Evolutionary conservation across 148 eudicot species (phyloP).

Genomic region (Talinum fruticosum): DNA sequence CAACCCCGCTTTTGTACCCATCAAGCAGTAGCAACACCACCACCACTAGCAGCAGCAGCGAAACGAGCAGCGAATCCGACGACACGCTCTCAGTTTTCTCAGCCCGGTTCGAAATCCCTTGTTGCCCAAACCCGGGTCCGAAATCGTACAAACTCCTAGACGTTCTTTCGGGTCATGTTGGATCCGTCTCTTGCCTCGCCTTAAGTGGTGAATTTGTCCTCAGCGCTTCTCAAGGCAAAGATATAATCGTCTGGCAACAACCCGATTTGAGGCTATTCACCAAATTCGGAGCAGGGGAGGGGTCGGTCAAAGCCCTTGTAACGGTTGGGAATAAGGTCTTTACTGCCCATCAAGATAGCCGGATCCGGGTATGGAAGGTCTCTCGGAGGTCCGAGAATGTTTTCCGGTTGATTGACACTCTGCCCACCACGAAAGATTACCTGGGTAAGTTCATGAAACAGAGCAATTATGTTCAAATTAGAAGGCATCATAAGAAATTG

Average conservation of each 20-base stretch:
- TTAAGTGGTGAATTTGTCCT: conserved; percentile 79
- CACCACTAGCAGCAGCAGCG: conserved; percentile 9
- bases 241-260: conserved; percentile 90
- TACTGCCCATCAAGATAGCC: conserved; percentile 88
- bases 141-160: conserved; percentile 50
- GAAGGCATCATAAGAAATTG: conserved; percentile 69
- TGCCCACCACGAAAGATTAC: conserved; percentile 79
- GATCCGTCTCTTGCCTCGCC: conserved; percentile 70
- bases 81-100: conserved; percentile 12
- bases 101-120: conserved; percentile 1
- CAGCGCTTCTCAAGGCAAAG: conserved; percentile 82
- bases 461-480: conserved; percentile 73
- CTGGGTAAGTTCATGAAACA: conserved; percentile 81
- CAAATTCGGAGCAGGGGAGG: conserved; percentile 74
- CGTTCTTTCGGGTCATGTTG: conserved; percentile 56
- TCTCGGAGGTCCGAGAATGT: conserved; percentile 73
- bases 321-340: conserved; percentile 61
- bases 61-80: conserved; percentile 6
- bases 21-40: conserved; percentile 9
- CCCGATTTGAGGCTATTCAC: conserved; percentile 68
- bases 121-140: conserved; percentile 8
- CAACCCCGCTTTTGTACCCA: conserved; percentile 18
- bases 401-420: conserved; percentile 57
- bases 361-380: conserved; percentile 86
- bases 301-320: conserved; percentile 71